phyloP scores from a whole-genome alignment of 2,329 filamentous ascomycete species.

The Diplodia corticola region DNA sequence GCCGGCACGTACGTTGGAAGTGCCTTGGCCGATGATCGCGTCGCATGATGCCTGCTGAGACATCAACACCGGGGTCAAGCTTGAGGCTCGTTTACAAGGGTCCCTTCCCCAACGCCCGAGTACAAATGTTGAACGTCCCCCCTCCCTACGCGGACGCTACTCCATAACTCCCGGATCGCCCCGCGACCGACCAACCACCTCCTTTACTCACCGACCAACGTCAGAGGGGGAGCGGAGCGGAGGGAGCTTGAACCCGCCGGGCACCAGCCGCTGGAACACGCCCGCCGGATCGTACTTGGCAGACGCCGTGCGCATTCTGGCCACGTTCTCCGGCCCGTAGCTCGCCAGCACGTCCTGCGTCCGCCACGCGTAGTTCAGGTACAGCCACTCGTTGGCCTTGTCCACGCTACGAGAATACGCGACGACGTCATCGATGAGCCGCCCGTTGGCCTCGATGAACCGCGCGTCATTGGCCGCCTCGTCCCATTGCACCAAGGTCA shows the following conservation, averaged over 20 bases:
- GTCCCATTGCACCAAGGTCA: neutral
- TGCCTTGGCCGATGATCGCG: neutral
- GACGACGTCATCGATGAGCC: neutral
- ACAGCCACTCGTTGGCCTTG: neutral
- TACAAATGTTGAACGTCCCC: no score
- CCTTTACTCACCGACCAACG: neutral
- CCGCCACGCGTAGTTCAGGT: constrained; percentile 14
- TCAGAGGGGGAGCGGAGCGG: constrained; percentile 29
- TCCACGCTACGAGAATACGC: neutral
- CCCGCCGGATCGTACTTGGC: constrained; percentile 27
- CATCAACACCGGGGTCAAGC: neutral
- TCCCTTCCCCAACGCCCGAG: neutral
- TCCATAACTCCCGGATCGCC: neutral
- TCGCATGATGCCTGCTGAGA: neutral
- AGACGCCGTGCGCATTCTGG: constrained; percentile 17
- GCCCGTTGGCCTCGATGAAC: neutral
- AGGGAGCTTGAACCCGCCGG: constrained; percentile 36
- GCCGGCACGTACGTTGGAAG: neutral
- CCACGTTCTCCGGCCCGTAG: constrained; percentile 28
- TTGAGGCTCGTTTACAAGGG: neutral
- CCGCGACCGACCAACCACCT: neutral
- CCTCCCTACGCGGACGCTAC: no score
- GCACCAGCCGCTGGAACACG: constrained; percentile 31
- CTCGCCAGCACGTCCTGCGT: constrained; percentile 26
- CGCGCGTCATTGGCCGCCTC: neutral